Percentiles rank a stretch among this genome's conserved stretches.
Evolutionary conservation across 352 stramenopile genomes (phyloP).

Genomic region (Halophytophthora polymorphica): DNA sequence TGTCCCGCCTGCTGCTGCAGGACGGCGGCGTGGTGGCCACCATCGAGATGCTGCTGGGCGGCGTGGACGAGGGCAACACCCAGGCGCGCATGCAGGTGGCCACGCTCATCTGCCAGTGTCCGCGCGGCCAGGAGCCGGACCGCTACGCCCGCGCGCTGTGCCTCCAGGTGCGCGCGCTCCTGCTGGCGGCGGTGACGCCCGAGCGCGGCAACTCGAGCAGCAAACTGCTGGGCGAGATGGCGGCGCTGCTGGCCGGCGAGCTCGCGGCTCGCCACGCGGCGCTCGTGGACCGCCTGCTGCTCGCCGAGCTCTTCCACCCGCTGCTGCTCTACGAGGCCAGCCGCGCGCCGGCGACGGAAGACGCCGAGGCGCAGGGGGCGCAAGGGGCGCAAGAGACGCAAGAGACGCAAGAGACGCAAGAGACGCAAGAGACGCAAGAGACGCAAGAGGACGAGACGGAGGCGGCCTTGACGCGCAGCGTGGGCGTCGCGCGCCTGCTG

Average conservation of each 20-base stretch:
- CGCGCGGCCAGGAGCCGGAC: constrained; percentile 31
- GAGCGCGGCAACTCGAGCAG: constrained; percentile 46
- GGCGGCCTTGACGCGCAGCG: constrained; percentile 42
- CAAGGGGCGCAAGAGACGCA: too few relatives aligned
- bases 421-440: constrained; percentile 1
- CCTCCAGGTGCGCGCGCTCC: constrained; percentile 48
- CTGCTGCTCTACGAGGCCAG: constrained; percentile 62
- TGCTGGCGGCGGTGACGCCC: constrained; percentile 36
- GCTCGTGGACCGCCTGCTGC: constrained; percentile 52
- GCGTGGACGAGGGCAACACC: constrained; percentile 81
- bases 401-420: too few relatives aligned
- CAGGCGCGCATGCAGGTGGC: constrained; percentile 82
- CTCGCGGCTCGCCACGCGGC: constrained; percentile 37
- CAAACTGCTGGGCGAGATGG: constrained; percentile 74
- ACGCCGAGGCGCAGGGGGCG: too few relatives aligned
- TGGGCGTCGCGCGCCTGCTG: constrained; percentile 52
- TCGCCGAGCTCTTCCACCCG: constrained; percentile 52
- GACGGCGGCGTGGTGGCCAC: constrained; percentile 72
- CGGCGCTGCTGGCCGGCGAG: constrained; percentile 57
- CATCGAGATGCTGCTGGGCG: constrained; percentile 77
- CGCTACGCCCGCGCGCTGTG: constrained; percentile 51
- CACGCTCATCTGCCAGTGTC: constrained; percentile 72
- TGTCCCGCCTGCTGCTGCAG: constrained; percentile 65
- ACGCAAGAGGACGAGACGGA: constrained; percentile 26
- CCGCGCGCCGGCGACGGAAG: too few relatives aligned